Evolutionary conservation across 441 rosid genomes (phyloP), one percentile per base, ranked within the genome.

Genomic region (Breynia disticha): DNA sequence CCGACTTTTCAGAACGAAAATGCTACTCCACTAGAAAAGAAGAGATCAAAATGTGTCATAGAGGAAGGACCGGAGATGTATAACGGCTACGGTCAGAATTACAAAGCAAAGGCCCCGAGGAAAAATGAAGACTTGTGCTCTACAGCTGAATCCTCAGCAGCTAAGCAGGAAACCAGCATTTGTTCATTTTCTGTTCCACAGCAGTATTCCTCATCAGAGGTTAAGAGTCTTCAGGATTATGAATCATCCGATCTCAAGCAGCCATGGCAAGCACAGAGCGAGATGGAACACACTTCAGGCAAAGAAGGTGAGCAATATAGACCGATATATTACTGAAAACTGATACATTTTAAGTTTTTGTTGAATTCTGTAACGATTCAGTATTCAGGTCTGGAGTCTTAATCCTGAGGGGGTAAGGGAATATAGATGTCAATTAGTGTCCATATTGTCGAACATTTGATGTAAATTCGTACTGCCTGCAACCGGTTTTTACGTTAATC

Each of bases 61-160:
- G 72, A 72, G 46, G 79, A 68, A 60, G 71, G 16, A 50, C 64
- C 13, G 16, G 24, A 45, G 22, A 42, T 19, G 5, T 60, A 77
- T 49, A 62, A 70, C 15, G 18, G 57, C 68, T 60, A 67, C 51
- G 62, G 54, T 48, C 18, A 4, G 39, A 42, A 66, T 7, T 53
- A 54, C 5, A 65, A 70, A 49, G 65, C 41, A 12, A 74, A 73
- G 44, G 47, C 70, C 19, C 65, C 73, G n/a, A 64, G 68, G 67
- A 47, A 50, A 60, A 74, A 68, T 42, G 85, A 72, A 49, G 90
- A 77, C 42, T 55, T 72, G 59, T 77, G 79, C 68, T 85, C 91
- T 6, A 79, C 91, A 3, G 91, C 89, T 16, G 87, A 88, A 58
- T 83, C 96, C 53, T 82, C 86, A 7, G 70, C 79, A 12, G 46